These are phyloP conservation scores for Backusella liffmaniae DNA, from an alignment of 192 early-diverging fungal genomes.

Conservation along the genomic window DNA sequence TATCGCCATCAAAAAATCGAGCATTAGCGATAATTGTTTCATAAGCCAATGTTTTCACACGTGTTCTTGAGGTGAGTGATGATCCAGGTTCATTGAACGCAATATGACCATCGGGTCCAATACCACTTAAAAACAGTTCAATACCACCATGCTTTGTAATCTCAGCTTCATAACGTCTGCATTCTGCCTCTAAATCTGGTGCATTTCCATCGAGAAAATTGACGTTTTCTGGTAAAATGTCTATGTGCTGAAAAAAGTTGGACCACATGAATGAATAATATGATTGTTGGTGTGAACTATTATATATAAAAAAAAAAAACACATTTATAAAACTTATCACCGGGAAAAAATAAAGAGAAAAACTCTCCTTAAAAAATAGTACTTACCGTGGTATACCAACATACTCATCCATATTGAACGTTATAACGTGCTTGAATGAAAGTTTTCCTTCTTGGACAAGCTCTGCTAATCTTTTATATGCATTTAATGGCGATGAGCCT, in stretches of 20 bases:
- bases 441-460: conserved; percentile 64
- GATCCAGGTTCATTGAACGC: conserved; percentile 85
- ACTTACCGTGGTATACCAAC: conserved; percentile 72
- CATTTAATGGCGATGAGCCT: conserved; percentile 78
- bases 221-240: conserved; percentile 69
- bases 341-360: neutral
- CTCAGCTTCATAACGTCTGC: conserved; percentile 74
- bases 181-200: conserved; percentile 73
- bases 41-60: conserved; percentile 84
- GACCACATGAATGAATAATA: conserved; percentile 92
- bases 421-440: conserved; percentile 79
- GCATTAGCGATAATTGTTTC: conserved; percentile 34
- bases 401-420: conserved; percentile 93
- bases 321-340: conserved; percentile 37
- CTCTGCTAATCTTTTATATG: conserved; percentile 75
- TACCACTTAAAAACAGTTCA: conserved; percentile 81
- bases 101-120: conserved; percentile 89
- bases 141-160: conserved; percentile 80
- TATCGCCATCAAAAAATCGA: conserved; percentile 68
- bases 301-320: neutral
- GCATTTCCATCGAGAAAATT: conserved; percentile 82
- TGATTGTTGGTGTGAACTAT: conserved; percentile 48
- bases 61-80: conserved; percentile 75
- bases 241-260: conserved; percentile 74
- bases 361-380: conserved; percentile 69